A percentile compares a stretch with the other conserved stretches of the same genome.
phyloP scores from a whole-genome alignment of 306 rosid genomes.

The Gillenia trifoliata region DNA sequence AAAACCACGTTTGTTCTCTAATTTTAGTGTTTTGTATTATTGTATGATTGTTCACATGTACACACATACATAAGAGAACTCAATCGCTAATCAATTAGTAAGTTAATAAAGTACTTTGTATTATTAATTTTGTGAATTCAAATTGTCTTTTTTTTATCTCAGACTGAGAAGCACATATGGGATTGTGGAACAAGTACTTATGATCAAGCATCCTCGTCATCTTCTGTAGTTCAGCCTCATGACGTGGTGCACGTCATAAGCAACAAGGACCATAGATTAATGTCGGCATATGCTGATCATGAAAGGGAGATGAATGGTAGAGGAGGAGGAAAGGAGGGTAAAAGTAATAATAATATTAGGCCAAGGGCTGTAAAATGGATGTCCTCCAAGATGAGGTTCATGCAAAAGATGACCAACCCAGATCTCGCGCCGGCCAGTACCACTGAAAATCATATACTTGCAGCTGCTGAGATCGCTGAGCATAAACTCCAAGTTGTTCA shows the following conservation, averaged over 20 bases:
- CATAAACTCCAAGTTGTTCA: conserved; percentile 13
- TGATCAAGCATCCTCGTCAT: conserved; percentile 29
- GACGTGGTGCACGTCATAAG: conserved; percentile 18
- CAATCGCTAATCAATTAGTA: neutral
- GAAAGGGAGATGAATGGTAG: neutral
- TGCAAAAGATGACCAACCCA: conserved; percentile 53
- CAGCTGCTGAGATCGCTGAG: neutral
- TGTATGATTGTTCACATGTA: neutral
- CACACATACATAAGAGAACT: neutral
- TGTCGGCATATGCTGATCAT: neutral
- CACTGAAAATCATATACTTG: neutral
- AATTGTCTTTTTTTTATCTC: neutral
- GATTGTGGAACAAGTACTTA: conserved; percentile 12
- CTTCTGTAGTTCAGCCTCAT: conserved; percentile 20
- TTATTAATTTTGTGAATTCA: neutral
- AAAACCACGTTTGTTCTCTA: neutral
- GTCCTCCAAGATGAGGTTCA: conserved; percentile 72
- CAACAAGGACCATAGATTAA: conserved; percentile 3
- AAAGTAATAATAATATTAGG: conserved; percentile 10
- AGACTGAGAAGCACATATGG: conserved; percentile 23
- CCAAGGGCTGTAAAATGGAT: conserved; percentile 53
- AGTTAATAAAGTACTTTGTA: neutral
- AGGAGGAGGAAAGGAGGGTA: conserved; percentile 18
- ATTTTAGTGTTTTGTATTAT: neutral
- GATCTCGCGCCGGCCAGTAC: neutral